Evolutionary conservation across 495 filamentous ascomycete genomes (phyloP).

Genomic region (Penicillium silybi): DNA sequence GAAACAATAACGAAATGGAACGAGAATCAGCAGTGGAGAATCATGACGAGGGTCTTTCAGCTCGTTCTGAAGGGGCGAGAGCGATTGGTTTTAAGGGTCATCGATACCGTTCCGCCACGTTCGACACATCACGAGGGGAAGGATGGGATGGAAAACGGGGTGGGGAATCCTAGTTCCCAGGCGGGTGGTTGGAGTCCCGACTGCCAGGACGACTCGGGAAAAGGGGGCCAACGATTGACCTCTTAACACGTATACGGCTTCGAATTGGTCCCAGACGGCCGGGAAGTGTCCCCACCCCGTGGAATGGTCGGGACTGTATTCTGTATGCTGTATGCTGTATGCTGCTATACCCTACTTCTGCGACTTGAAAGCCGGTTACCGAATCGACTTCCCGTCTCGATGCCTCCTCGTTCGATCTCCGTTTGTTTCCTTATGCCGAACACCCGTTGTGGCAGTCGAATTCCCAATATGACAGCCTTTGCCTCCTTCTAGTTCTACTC

Average conservation of each 20-base stretch:
- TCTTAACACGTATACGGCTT: slow-evolving; percentile 10
- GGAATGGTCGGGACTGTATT: slow-evolving; percentile 6
- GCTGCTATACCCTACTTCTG: neutral
- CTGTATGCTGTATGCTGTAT: neutral
- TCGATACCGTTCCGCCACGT: slow-evolving; percentile 21
- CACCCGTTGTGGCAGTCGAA: slow-evolving; percentile 12
- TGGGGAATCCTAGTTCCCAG: slow-evolving; percentile 8
- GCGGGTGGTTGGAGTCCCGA: slow-evolving; percentile 8
- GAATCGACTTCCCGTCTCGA: slow-evolving; percentile 2
- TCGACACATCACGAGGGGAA: slow-evolving; percentile 26
- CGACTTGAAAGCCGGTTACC: neutral
- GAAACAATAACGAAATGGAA: neutral
- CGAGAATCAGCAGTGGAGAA: neutral
- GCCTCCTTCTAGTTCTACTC: neutral
- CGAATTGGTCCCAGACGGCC: slow-evolving; percentile 11
- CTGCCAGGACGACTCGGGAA: slow-evolving; percentile 6
- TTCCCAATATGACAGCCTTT: slow-evolving; percentile 13
- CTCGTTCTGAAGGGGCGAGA: slow-evolving; percentile 7
- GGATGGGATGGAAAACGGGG: slow-evolving; percentile 13
- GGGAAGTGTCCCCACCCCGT: slow-evolving; percentile 17
- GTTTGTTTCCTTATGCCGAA: no score
- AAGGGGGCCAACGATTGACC: slow-evolving; percentile 20
- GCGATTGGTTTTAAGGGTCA: slow-evolving; percentile 14
- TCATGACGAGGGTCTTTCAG: neutral
- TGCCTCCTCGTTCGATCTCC: no score